These are phyloP conservation scores for Dendrocalamus sinicus DNA, from an alignment of 176 grass and related monocot species.

Conservation along the genomic window DNA sequence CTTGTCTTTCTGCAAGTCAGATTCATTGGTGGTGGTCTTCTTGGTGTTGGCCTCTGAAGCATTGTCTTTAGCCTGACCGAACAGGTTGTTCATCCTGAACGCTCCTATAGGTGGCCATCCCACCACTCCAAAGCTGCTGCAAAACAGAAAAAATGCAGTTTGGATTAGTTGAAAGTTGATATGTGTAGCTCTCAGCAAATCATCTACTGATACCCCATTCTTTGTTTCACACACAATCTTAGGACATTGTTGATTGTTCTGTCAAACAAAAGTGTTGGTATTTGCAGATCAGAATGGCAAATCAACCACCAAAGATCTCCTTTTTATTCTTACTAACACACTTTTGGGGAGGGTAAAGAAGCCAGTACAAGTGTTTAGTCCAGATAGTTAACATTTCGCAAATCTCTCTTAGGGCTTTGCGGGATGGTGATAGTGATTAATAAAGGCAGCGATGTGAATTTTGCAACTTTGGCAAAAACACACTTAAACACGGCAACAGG, in stretches of 20 bases:
- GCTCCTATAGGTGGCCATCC: slow-evolving; percentile 88
- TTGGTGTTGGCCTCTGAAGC: slow-evolving; percentile 27
- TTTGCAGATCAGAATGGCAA: slow-evolving; percentile 33
- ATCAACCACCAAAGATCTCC: neutral
- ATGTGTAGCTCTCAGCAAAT: slow-evolving; percentile 15
- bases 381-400: neutral
- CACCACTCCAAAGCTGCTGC: slow-evolving; percentile 63
- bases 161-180: slow-evolving; percentile 15
- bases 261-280: neutral
- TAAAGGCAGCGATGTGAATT: neutral
- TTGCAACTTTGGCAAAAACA: neutral
- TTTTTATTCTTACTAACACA: neutral
- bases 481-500: neutral
- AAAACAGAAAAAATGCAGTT: neutral
- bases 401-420: neutral
- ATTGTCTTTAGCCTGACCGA: slow-evolving; percentile 65
- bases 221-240: neutral
- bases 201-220: neutral
- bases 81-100: slow-evolving; percentile 87
- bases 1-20: slow-evolving; percentile 43
- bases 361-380: neutral
- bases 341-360: neutral
- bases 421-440: neutral
- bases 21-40: slow-evolving; percentile 26
- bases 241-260: neutral